A percentile compares a stretch with the other conserved stretches of the same genome.
phyloP scores from a whole-genome alignment of 78 protist species.

The Chrysochromulina tobinii region DNA sequence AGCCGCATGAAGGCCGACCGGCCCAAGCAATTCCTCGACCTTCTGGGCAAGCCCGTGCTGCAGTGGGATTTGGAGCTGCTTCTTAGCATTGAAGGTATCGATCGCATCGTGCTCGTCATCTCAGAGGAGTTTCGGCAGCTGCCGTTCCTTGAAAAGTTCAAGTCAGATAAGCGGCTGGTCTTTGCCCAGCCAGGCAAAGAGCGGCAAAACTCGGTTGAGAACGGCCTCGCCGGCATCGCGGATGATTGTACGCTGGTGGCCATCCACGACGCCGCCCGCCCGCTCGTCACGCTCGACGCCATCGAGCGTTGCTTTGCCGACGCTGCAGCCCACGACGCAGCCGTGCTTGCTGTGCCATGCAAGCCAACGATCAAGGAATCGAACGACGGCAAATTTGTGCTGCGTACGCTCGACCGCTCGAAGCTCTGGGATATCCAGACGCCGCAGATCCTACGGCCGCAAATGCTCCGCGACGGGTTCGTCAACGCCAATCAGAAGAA shows the following conservation, averaged over 20 bases:
- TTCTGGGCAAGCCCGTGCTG: slow-evolving; percentile 27
- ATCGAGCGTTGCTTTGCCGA: background rate
- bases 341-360: slow-evolving; percentile 25
- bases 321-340: slow-evolving; percentile 28
- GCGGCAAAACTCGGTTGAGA: slow-evolving; percentile 41
- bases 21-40: slow-evolving; percentile 43
- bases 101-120: background rate
- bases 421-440: slow-evolving; percentile 45
- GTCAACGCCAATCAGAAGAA: background rate
- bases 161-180: background rate
- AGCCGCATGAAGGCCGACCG: background rate
- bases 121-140: slow-evolving; percentile 11
- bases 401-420: slow-evolving; percentile 15
- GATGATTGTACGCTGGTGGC: background rate
- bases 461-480: slow-evolving; percentile 24
- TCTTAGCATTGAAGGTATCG: background rate
- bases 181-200: slow-evolving; percentile 35
- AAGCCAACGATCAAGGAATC: slow-evolving; percentile 24
- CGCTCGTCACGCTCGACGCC: slow-evolving; percentile 19
- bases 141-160: no score
- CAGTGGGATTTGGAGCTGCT: background rate
- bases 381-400: background rate
- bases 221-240: slow-evolving; percentile 5
- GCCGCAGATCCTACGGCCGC: slow-evolving; percentile 33
- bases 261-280: slow-evolving; percentile 43